Evolutionary conservation across 306 rosid genomes (phyloP).

Genomic region (Trifolium pratense): DNA sequence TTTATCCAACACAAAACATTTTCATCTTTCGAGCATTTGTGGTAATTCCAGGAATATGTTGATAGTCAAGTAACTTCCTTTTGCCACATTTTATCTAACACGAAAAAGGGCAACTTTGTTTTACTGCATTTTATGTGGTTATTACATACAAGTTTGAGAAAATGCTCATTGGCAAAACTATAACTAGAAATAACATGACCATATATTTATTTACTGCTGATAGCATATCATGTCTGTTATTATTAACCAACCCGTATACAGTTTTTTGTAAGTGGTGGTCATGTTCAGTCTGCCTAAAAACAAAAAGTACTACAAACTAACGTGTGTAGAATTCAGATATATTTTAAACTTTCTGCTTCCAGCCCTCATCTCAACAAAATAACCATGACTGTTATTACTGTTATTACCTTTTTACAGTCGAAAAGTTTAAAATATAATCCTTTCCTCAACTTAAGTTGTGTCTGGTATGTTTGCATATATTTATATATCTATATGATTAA

Average conservation of each 20-base stretch:
- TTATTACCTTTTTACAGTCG: neutral
- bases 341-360: neutral
- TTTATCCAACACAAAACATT: neutral
- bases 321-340: neutral
- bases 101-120: neutral
- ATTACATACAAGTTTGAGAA: constrained; percentile 20
- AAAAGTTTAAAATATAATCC: neutral
- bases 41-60: neutral
- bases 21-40: neutral
- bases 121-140: neutral
- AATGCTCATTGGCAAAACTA: neutral
- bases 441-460: neutral
- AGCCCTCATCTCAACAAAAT: neutral
- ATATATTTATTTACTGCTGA: neutral
- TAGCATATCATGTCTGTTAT: constrained; percentile 13
- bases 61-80: neutral
- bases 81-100: neutral
- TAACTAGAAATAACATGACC: constrained; percentile 11
- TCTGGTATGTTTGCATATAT: neutral
- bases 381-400: constrained; percentile 16
- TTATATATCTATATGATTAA: neutral
- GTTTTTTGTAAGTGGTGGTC: neutral
- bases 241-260: neutral
- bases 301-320: constrained; percentile 5
- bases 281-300: constrained; percentile 5